A percentile compares a stretch with the other conserved stretches of the same genome.
Evolutionary conservation across 371 early-diverging fungal species (phyloP).

Genomic region (Mortierella sp.): DNA sequence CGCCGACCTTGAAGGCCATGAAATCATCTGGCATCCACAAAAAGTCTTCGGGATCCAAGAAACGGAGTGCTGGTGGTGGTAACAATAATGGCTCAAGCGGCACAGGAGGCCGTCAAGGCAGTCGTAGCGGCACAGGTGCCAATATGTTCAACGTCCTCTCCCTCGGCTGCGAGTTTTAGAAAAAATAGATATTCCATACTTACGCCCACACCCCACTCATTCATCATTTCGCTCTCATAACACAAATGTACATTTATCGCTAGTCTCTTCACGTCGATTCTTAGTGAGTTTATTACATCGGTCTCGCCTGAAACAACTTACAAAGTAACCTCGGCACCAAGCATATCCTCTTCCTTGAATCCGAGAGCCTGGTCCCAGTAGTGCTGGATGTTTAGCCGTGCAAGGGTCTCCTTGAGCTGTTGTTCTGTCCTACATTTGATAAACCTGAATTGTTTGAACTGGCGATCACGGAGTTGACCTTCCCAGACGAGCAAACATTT

Average conservation of each 20-base stretch:
- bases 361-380: conserved; percentile 51
- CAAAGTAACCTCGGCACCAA: conserved; percentile 36
- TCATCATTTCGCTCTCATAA: too few species aligned
- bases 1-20: conserved; percentile 14
- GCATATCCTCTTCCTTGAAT: conserved; percentile 53
- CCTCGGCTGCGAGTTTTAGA: conserved; percentile 50
- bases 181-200: too few species aligned
- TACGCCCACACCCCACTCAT: neutral
- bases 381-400: conserved; percentile 26
- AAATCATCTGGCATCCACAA: conserved; percentile 45
- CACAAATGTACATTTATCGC: too few species aligned
- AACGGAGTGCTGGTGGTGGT: conserved; percentile 8
- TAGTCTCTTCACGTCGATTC: too few species aligned
- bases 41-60: conserved; percentile 42
- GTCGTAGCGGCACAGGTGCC: conserved; percentile 29
- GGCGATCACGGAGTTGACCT: conserved; percentile 81
- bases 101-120: neutral
- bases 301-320: too few species aligned
- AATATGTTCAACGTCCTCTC: conserved; percentile 52
- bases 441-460: conserved; percentile 84
- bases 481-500: conserved; percentile 94
- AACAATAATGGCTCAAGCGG: neutral
- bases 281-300: too few species aligned
- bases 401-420: conserved; percentile 41
- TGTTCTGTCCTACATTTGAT: conserved; percentile 79